Conservation (phyloP, 441 rosid species). For the Mallotus japonicus region DNA sequence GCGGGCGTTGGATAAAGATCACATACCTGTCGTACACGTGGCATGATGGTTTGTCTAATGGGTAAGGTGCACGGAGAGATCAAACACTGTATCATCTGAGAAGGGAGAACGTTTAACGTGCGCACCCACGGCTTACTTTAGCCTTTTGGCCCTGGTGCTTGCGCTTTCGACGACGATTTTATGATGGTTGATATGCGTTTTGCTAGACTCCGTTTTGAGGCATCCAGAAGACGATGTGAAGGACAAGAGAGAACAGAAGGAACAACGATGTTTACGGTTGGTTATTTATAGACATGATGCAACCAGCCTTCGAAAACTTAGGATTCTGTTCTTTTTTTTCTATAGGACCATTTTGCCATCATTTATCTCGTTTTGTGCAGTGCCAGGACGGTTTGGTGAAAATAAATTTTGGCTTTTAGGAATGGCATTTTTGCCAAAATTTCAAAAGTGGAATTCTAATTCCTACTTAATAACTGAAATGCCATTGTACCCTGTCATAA, state of each 20-base stretch:
- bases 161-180: neutral
- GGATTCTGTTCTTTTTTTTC: neutral
- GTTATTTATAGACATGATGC: neutral
- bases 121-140: constrained; percentile 9
- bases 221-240: neutral
- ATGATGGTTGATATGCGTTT: no score
- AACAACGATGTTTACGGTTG: no score
- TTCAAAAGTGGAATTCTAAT: no score
- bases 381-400: no score
- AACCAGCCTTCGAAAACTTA: neutral
- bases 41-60: neutral
- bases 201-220: neutral
- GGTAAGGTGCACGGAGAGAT: no score
- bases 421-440: neutral
- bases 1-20: neutral
- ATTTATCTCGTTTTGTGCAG: no score
- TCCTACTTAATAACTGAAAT: no score
- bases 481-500: no score
- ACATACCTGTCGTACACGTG: constrained; percentile 20
- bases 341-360: constrained; percentile 18
- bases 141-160: neutral
- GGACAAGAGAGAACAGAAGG: no score
- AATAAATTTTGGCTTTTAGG: neutral
- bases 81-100: neutral
- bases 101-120: constrained; percentile 13